These are phyloP conservation scores for Phytophthora sp. DNA, from an alignment of 352 stramenopile species.

Conservation along the genomic window DNA sequence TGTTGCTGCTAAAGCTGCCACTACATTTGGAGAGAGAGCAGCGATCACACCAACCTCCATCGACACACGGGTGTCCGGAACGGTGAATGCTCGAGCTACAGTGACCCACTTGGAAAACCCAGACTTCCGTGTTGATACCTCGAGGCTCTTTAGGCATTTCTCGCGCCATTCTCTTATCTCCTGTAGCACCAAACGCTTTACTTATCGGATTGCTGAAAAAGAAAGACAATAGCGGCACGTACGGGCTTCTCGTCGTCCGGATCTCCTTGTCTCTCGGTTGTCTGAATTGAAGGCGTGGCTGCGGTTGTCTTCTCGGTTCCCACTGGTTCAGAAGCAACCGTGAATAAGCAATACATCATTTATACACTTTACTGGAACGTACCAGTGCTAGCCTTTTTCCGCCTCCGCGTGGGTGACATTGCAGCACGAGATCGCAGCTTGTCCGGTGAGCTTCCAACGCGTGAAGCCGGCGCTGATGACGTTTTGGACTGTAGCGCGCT, in stretches of 20 bases:
- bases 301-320: constrained; percentile 1
- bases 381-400: constrained; percentile 20
- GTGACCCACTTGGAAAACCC: constrained; percentile 48
- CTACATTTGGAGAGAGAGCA: constrained; percentile 13
- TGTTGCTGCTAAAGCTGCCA: constrained; percentile 21
- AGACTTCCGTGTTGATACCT: constrained; percentile 32
- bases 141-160: constrained; percentile 47
- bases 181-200: constrained; percentile 24
- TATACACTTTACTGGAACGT: background rate
- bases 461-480: constrained; percentile 19
- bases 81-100: constrained; percentile 45
- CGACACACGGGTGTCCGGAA: constrained; percentile 22
- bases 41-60: constrained; percentile 37
- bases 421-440: constrained; percentile 9
- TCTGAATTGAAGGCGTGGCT: constrained; percentile 20
- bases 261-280: constrained; percentile 11
- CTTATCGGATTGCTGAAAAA: background rate
- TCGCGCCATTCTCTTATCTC: constrained; percentile 48
- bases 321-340: background rate
- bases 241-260: constrained; percentile 30
- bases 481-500: background rate
- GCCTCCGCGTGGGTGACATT: constrained; percentile 5
- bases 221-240: no score
- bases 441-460: constrained; percentile 16
- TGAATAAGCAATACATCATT: background rate